phyloP scores from a whole-genome alignment of 2,329 filamentous ascomycete genomes.

The Claviceps sp. region DNA sequence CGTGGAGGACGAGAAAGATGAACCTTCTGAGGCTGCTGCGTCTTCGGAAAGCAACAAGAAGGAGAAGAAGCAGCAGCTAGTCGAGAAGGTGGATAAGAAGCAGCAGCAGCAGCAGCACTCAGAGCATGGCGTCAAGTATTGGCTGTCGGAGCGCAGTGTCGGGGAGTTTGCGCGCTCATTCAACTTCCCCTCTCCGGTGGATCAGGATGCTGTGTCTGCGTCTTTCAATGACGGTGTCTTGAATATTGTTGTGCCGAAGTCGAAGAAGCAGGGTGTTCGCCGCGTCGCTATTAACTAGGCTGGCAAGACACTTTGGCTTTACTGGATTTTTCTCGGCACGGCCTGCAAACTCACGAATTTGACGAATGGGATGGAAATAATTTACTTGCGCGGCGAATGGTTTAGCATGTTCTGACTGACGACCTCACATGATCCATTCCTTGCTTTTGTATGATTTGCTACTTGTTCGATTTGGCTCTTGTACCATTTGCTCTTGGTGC shows the following conservation, averaged over 20 bases:
- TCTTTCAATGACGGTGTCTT: slow-evolving; percentile 50
- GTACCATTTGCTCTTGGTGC: too few relatives aligned
- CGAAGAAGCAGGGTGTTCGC: slow-evolving; percentile 16
- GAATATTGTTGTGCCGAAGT: slow-evolving; percentile 40
- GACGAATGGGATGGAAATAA: neutral
- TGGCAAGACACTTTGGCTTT: neutral
- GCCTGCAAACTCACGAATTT: neutral
- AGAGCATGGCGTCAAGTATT: slow-evolving; percentile 41
- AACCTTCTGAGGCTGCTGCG: slow-evolving; percentile 6
- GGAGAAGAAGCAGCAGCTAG: slow-evolving; percentile 5
- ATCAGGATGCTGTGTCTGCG: slow-evolving; percentile 45
- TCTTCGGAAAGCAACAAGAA: slow-evolving; percentile 9
- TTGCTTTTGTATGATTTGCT: too few relatives aligned
- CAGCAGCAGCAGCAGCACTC: slow-evolving; percentile 6
- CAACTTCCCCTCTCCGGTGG: slow-evolving; percentile 47
- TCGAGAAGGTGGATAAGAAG: slow-evolving; percentile 16
- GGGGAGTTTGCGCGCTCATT: slow-evolving; percentile 54
- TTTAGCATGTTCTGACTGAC: neutral
- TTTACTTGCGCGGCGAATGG: neutral
- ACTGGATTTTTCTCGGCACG: neutral
- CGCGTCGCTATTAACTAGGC: slow-evolving; percentile 12
- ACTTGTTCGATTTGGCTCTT: too few relatives aligned
- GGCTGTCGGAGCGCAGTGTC: slow-evolving; percentile 48
- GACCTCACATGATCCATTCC: neutral
- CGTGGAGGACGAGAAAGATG: slow-evolving; percentile 40